Evolutionary conservation across 768 basidiomycete genomes (phyloP), one percentile per base, ranked within the genome.

Genomic region (Psilocybe azurescens): DNA sequence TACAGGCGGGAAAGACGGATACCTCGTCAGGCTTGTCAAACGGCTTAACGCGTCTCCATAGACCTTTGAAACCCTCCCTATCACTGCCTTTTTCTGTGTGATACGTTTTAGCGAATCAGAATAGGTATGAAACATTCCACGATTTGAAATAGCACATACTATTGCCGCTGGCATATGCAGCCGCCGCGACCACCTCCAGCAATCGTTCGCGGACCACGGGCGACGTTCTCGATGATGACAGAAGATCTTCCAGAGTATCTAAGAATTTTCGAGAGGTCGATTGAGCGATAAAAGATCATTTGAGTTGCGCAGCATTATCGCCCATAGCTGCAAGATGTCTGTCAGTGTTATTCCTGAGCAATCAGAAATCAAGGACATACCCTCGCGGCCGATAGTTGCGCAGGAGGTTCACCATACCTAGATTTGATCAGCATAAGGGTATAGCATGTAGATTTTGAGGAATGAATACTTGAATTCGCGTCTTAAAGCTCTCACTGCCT

Each of bases 221-320:
- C 0, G 86, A 84, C 0, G 93, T 93, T 48, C 85, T 80, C 0
- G 84, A 68, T 0, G 84, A 85, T 1, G 74, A 78, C 3, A 94
- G 75, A 18, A 92, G 82, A 16, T 94, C 91, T 62, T 94, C 93
- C 16, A 95, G 77, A 1, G 86, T 87, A 55, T 93, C 89, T 18
- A 91, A 74, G 69, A 95, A 95, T 71, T 94, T 94, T 68, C 87
- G 86, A 33, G 88, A 80, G 13, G 86, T 82, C 41, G 86, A 89
- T 67, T 92, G 88, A 11, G 82, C 73, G 38, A 93, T 83, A 69
- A 95, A 13, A 84, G 70, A 9, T 89, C 86, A 0, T 88, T 84
- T 3, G 89, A 88, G 70, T 96, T 95, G 30, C 88, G 87, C 39
- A 96, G 83, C 89, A 96, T 91, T 67, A 96, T 89, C 2, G 94